phyloP scores from a whole-genome alignment of 345 rosid species.

The Nephelium lappaceum region DNA sequence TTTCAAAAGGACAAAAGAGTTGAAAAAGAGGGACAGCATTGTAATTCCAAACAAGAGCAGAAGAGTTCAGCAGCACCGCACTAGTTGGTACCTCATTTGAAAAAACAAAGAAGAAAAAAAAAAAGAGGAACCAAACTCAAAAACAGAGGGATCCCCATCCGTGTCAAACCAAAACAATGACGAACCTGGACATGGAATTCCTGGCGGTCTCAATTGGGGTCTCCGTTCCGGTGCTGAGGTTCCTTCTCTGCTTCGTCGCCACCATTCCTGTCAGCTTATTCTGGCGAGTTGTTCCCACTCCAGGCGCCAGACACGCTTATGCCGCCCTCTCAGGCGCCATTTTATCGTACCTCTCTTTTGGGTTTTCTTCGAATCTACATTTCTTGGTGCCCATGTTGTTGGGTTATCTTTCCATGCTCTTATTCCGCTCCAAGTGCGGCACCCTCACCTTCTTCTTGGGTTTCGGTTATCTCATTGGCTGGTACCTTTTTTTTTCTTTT shows the following conservation, averaged over 20 bases:
- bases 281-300: conserved; percentile 70
- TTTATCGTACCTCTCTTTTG: conserved; percentile 82
- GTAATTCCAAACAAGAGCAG: too few relatives aligned
- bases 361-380: conserved; percentile 88
- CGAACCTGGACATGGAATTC: conserved; percentile 54
- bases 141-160: conserved; percentile 14
- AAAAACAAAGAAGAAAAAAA: not conserved
- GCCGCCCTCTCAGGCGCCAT: conserved; percentile 64
- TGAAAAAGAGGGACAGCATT: too few relatives aligned
- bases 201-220: conserved; percentile 84
- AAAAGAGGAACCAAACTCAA: not conserved
- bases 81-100: too few relatives aligned
- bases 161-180: conserved; percentile 30
- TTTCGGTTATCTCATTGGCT: conserved; percentile 89
- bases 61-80: too few relatives aligned
- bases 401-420: conserved; percentile 78
- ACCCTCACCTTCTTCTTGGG: conserved; percentile 68
- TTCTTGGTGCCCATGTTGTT: conserved; percentile 80
- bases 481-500: conserved; percentile 39
- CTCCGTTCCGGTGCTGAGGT: conserved; percentile 79
- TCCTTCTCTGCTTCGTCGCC: conserved; percentile 83
- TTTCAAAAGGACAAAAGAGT: too few relatives aligned
- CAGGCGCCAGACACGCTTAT: conserved; percentile 64
- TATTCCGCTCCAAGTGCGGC: conserved; percentile 70
- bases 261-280: conserved; percentile 75